phyloP scores from a whole-genome alignment of 2,329 filamentous ascomycete species.

The Eutypa lata region DNA sequence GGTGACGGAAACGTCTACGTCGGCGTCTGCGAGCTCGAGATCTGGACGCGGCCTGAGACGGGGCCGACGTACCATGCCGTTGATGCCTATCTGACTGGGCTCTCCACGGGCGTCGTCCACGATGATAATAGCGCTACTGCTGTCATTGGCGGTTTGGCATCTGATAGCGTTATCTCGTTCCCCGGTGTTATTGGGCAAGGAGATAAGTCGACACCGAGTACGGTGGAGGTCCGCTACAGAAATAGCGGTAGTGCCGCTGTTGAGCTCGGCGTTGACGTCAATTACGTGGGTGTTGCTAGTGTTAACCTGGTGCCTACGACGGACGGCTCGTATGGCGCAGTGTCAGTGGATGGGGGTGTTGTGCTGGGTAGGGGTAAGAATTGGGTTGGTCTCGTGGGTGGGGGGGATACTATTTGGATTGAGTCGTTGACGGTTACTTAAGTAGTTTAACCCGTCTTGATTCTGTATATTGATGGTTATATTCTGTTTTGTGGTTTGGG shows the following conservation, averaged over 20 bases:
- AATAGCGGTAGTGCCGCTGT: conserved; percentile 15
- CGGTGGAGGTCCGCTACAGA: conserved; percentile 19
- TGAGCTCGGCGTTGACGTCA: conserved; percentile 20
- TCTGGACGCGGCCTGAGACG: conserved; percentile 22
- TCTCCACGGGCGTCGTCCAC: conserved; percentile 18
- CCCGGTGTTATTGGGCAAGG: conserved; percentile 20
- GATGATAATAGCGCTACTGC: conserved; percentile 20
- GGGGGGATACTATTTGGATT: conserved; percentile 13
- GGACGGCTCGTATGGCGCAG: conserved; percentile 11
- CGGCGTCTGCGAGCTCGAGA: conserved; percentile 31
- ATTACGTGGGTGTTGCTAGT: conserved; percentile 15
- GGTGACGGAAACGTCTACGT: conserved; percentile 19
- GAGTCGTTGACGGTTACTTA: conserved; percentile 19
- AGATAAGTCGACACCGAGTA: conserved; percentile 11
- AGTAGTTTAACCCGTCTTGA: neutral
- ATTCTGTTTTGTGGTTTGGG: no score
- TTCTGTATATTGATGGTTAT: no score
- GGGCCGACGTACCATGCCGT: conserved; percentile 23
- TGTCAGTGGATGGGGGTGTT: conserved; percentile 4
- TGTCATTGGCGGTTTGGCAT: conserved; percentile 19
- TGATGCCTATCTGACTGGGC: conserved; percentile 25
- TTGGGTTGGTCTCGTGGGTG: conserved; percentile 18
- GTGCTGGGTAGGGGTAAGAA: conserved; percentile 24
- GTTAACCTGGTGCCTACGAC: conserved; percentile 15
- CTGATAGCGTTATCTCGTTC: conserved; percentile 25